Evolutionary conservation across 1,284 basidiomycete species (phyloP).

Genomic region (Bjerkandera adusta): DNA sequence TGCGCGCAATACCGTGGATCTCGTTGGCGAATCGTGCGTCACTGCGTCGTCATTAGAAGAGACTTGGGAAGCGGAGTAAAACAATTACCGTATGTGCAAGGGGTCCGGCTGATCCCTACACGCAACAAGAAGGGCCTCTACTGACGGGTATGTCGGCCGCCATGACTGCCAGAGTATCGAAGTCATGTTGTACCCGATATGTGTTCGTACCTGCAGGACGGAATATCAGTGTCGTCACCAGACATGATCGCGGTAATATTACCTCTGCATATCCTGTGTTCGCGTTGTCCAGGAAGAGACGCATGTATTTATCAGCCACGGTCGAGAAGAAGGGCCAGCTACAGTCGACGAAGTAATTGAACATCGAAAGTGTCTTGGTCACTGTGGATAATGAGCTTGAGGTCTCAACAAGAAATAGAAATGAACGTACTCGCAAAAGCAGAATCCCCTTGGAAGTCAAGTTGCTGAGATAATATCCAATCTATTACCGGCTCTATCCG

Average conservation of each 20-base stretch:
- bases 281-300: constrained; percentile 73
- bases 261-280: constrained; percentile 86
- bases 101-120: constrained; percentile 65
- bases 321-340: constrained; percentile 64
- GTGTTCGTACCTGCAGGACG: constrained; percentile 57
- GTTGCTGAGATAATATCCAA: constrained; percentile 75
- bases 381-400: constrained; percentile 38
- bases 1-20: constrained; percentile 51
- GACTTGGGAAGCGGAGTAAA: constrained; percentile 4
- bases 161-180: constrained; percentile 63
- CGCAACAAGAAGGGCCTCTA: constrained; percentile 61
- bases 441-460: constrained; percentile 81
- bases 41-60: constrained; percentile 33
- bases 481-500: constrained; percentile 76
- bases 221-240: constrained; percentile 8
- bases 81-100: constrained; percentile 52
- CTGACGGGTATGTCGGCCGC: constrained; percentile 75
- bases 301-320: constrained; percentile 65
- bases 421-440: constrained; percentile 64
- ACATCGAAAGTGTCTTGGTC: constrained; percentile 63
- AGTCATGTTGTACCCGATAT: constrained; percentile 70
- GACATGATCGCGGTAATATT: constrained; percentile 12
- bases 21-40: constrained; percentile 55
- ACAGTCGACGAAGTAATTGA: constrained; percentile 58
- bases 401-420: constrained; percentile 4